Evolutionary conservation across 2,329 filamentous ascomycete species (phyloP).

Genomic region (Xylogone sp.): DNA sequence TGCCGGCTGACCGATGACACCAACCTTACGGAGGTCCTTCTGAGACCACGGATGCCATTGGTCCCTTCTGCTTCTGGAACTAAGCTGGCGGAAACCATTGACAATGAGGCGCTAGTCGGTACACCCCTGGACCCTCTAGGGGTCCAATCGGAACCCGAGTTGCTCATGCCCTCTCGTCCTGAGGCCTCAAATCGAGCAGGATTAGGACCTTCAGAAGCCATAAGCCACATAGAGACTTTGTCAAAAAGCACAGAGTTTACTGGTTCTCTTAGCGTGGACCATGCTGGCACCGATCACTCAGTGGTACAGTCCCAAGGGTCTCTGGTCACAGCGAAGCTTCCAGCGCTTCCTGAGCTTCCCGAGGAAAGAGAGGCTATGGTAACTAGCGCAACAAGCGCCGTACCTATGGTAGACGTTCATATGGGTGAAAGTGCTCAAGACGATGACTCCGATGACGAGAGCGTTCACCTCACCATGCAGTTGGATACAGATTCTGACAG

Average conservation of each 20-base stretch:
- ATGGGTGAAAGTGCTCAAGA: background rate
- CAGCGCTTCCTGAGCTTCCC: background rate
- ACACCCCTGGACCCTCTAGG: background rate
- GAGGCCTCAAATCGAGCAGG: background rate
- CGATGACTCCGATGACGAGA: background rate
- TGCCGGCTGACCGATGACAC: slow-evolving; percentile 60
- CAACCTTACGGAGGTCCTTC: slow-evolving; percentile 67
- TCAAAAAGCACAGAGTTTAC: background rate
- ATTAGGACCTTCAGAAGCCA: background rate
- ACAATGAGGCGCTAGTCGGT: slow-evolving; percentile 4
- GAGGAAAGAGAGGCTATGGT: too few species aligned
- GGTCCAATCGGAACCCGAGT: background rate
- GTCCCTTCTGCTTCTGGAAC: slow-evolving; percentile 17
- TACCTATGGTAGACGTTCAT: too few species aligned
- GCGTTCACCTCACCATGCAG: background rate
- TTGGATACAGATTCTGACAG: background rate
- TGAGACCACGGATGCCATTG: slow-evolving; percentile 48
- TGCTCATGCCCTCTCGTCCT: background rate
- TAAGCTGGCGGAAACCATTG: slow-evolving; percentile 1
- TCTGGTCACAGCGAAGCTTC: too few species aligned
- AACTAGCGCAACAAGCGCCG: too few species aligned
- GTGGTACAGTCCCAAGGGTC: background rate
- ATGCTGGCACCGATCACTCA: background rate
- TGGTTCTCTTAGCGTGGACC: background rate
- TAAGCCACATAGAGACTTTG: background rate